A percentile compares a stretch with the other conserved stretches of the same genome.
phyloP scores from a whole-genome alignment of 2,329 filamentous ascomycete species.

The Ceratocystis variospora region DNA sequence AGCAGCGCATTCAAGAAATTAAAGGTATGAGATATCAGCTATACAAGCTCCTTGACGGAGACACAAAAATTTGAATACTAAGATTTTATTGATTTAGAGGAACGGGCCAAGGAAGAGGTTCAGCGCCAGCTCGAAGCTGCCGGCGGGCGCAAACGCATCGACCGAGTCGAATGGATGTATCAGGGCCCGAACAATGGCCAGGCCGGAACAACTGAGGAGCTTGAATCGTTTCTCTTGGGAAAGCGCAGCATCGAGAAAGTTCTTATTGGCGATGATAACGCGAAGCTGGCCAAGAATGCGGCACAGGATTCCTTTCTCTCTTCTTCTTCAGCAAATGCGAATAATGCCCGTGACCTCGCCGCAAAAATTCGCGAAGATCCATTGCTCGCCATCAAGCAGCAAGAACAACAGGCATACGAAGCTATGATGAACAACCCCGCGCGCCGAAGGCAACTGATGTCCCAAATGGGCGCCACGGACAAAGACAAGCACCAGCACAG shows the following conservation, averaged over 20 bases:
- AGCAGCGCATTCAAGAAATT: slow-evolving; percentile 81
- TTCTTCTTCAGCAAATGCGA: slow-evolving; percentile 49
- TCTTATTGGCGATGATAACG: slow-evolving; percentile 65
- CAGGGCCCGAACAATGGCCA: slow-evolving; percentile 68
- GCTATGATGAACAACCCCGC: slow-evolving; percentile 66
- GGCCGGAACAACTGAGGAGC: slow-evolving; percentile 68
- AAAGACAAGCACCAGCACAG: slow-evolving; percentile 23
- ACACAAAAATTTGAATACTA: background rate
- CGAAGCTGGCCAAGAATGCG: slow-evolving; percentile 65
- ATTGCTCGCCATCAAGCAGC: slow-evolving; percentile 79
- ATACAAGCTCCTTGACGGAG: background rate
- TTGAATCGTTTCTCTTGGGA: slow-evolving; percentile 82
- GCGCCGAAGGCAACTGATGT: slow-evolving; percentile 52
- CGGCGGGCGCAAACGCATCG: slow-evolving; percentile 64
- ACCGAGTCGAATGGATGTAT: slow-evolving; percentile 98
- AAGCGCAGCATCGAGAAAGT: slow-evolving; percentile 79
- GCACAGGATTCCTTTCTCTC: slow-evolving; percentile 39
- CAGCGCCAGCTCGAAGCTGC: slow-evolving; percentile 79
- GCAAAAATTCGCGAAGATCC: slow-evolving; percentile 84
- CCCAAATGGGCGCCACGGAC: slow-evolving; percentile 44
- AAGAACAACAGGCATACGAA: slow-evolving; percentile 71
- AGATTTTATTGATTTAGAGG: slow-evolving; percentile 38
- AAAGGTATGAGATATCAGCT: slow-evolving; percentile 31
- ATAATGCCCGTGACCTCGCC: slow-evolving; percentile 64
- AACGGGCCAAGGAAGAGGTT: slow-evolving; percentile 81